These are phyloP conservation scores for Pythium vanterpoolii DNA, from an alignment of 352 stramenopile species.

Conservation along the genomic window DNA sequence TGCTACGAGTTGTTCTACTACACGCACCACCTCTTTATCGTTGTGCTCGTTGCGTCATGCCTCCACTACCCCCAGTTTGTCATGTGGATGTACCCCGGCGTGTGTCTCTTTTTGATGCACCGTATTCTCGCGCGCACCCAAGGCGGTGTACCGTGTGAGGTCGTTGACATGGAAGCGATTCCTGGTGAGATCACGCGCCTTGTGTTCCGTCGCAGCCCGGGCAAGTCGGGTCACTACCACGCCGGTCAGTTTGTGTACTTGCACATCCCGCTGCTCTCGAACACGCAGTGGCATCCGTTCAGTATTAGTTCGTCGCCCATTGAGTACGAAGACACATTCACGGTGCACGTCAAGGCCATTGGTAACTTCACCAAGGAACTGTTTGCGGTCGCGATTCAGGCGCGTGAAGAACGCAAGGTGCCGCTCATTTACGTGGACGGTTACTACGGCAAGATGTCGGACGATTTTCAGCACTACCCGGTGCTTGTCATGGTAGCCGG, in stretches of 20 bases:
- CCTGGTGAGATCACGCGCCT: slow-evolving; percentile 80
- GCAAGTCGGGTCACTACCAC: slow-evolving; percentile 78
- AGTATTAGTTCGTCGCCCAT: slow-evolving; percentile 84
- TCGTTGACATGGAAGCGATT: slow-evolving; percentile 81
- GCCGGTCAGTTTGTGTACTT: slow-evolving; percentile 81
- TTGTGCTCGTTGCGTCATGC: slow-evolving; percentile 61
- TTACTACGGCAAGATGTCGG: slow-evolving; percentile 83
- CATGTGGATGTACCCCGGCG: slow-evolving; percentile 79
- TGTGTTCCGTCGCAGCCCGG: slow-evolving; percentile 69
- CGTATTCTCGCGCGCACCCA: slow-evolving; percentile 70
- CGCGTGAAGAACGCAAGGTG: slow-evolving; percentile 72
- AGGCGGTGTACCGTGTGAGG: slow-evolving; percentile 65
- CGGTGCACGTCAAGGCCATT: slow-evolving; percentile 75
- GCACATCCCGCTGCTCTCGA: slow-evolving; percentile 63
- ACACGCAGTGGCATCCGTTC: slow-evolving; percentile 82
- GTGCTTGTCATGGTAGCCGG: slow-evolving; percentile 75
- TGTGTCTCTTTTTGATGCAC: slow-evolving; percentile 82
- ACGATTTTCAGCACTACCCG: slow-evolving; percentile 80
- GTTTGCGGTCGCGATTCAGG: slow-evolving; percentile 71
- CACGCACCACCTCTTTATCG: slow-evolving; percentile 83
- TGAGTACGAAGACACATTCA: slow-evolving; percentile 83
- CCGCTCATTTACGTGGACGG: slow-evolving; percentile 81
- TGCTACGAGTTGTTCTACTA: slow-evolving; percentile 90
- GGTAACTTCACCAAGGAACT: slow-evolving; percentile 78
- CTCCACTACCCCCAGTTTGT: slow-evolving; percentile 81